phyloP scores from a whole-genome alignment of 495 filamentous ascomycete species.

The Parachaetomium inaequale region DNA sequence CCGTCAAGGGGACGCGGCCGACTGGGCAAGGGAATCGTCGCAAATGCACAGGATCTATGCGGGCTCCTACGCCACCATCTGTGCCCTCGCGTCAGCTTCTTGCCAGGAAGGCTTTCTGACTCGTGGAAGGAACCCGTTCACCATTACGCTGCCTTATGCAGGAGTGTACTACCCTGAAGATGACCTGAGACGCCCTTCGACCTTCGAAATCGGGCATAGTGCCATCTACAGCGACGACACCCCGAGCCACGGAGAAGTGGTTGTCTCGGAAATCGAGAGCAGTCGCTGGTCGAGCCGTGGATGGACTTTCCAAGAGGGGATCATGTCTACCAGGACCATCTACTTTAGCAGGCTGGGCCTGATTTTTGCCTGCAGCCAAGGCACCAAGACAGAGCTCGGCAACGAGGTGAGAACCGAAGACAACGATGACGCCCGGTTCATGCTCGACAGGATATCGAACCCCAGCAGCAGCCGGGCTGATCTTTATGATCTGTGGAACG shows the following conservation, averaged over 20 bases:
- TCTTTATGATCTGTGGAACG: too few relatives aligned
- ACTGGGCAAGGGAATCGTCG: background rate
- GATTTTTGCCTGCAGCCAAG: background rate
- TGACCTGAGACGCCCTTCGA: background rate
- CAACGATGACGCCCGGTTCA: too few relatives aligned
- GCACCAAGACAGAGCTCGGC: background rate
- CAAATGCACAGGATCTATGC: background rate
- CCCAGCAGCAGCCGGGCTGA: too few relatives aligned
- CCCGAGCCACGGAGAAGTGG: background rate
- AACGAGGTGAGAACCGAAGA: too few relatives aligned
- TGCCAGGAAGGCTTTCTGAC: background rate
- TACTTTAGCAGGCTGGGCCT: background rate
- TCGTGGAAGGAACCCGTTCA: background rate
- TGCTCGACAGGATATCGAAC: too few relatives aligned
- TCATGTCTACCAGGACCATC: background rate
- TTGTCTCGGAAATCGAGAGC: background rate
- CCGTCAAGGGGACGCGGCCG: background rate
- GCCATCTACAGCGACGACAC: background rate
- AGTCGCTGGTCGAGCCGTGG: background rate
- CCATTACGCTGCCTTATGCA: background rate
- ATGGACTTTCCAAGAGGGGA: background rate
- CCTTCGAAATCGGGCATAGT: background rate
- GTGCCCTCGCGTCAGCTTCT: background rate
- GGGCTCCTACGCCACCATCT: background rate
- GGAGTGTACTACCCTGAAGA: background rate